Conservation (phyloP, 257 asterid genomes). For the Hygrophila difformis region DNA sequence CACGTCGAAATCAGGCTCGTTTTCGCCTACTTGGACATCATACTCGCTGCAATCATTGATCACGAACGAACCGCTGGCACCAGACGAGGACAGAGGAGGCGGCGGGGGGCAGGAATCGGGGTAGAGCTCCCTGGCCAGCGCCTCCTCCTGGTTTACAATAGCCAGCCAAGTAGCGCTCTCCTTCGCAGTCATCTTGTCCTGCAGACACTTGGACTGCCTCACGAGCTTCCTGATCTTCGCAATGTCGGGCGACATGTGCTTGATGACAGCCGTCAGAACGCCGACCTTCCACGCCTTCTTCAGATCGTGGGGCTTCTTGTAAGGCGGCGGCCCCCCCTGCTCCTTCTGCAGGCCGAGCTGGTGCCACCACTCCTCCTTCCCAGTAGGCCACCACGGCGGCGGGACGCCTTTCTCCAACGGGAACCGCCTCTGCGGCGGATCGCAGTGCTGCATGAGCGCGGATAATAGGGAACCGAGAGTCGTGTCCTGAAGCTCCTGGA, state of each 20-base stretch:
- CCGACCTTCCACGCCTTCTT: constrained; percentile 71
- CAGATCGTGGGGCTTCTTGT: constrained; percentile 55
- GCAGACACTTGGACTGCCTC: constrained; percentile 50
- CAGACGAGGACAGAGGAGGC: constrained; percentile 19
- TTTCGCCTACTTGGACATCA: constrained; percentile 36
- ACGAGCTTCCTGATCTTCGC: constrained; percentile 54
- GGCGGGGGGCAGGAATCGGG: constrained; percentile 33
- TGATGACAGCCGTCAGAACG: constrained; percentile 49
- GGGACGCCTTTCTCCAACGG: constrained; percentile 49
- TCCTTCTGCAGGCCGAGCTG: constrained; percentile 43
- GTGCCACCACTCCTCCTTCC: constrained; percentile 61
- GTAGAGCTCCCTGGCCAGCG: constrained; percentile 47
- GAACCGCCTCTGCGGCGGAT: constrained; percentile 57
- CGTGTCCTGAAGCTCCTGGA: constrained; percentile 61
- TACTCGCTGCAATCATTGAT: constrained; percentile 41
- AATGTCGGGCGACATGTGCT: constrained; percentile 55
- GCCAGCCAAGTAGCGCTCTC: constrained; percentile 66
- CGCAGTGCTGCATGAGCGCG: constrained; percentile 63
- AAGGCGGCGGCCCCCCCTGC: constrained; percentile 49
- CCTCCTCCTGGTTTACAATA: constrained; percentile 48
- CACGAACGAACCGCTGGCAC: constrained; percentile 26
- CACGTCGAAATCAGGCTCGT: constrained; percentile 30
- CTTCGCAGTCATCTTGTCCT: constrained; percentile 62
- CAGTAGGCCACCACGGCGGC: constrained; percentile 66
- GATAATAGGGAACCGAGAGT: constrained; percentile 53